phyloP scores from a whole-genome alignment of 371 early-diverging fungal species.

The Agmasoma carcini region DNA sequence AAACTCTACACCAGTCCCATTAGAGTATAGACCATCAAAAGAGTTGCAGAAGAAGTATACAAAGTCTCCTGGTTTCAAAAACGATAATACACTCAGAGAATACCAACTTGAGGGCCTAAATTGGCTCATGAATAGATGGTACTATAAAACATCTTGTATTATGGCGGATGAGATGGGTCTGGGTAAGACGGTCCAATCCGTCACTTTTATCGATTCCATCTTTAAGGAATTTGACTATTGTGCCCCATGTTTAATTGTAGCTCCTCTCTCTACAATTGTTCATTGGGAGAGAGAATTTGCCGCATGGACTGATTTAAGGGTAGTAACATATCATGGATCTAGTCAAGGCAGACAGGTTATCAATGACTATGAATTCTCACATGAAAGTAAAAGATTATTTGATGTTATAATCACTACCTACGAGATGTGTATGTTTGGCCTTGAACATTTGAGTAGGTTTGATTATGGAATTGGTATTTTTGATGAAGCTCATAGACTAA shows the following conservation, averaged over 20 bases:
- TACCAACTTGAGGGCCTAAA: slow-evolving; percentile 88
- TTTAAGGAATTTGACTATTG: slow-evolving; percentile 63
- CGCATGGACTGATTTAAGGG: slow-evolving; percentile 76
- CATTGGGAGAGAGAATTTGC: slow-evolving; percentile 87
- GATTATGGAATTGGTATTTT: slow-evolving; percentile 81
- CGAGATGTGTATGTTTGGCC: slow-evolving; percentile 79
- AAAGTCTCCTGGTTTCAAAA: slow-evolving; percentile 37
- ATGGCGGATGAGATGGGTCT: slow-evolving; percentile 97
- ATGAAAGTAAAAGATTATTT: slow-evolving; percentile 62
- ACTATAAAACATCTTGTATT: slow-evolving; percentile 80
- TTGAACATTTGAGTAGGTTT: slow-evolving; percentile 65
- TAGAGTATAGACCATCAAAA: slow-evolving; percentile 50
- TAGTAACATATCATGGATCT: slow-evolving; percentile 77
- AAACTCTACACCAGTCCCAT: slow-evolving; percentile 22
- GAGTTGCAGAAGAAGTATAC: slow-evolving; percentile 40
- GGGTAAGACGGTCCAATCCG: slow-evolving; percentile 91
- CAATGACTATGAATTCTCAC: slow-evolving; percentile 61
- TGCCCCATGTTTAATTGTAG: slow-evolving; percentile 76
- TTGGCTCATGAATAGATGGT: slow-evolving; percentile 96
- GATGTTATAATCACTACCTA: slow-evolving; percentile 90
- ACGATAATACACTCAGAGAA: slow-evolving; percentile 59
- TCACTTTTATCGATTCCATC: slow-evolving; percentile 73
- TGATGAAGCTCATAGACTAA: slow-evolving; percentile 97
- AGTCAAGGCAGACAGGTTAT: slow-evolving; percentile 61
- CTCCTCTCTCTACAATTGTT: slow-evolving; percentile 84